phyloP scores from a whole-genome alignment of 495 filamentous ascomycete species.

The Symbiotaphrina buchneri region DNA sequence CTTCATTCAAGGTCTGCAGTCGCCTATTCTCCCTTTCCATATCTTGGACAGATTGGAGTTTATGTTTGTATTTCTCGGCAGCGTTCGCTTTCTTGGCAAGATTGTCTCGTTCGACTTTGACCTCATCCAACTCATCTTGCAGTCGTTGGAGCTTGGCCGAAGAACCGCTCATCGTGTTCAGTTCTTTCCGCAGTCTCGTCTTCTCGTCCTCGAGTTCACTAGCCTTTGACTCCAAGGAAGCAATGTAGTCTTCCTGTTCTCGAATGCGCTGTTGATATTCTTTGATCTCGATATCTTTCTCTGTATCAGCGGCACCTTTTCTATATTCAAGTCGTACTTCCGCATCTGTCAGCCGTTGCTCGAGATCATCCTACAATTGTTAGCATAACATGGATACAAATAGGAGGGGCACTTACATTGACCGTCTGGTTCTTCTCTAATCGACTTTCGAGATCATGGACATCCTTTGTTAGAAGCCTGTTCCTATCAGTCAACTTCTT shows the following conservation, averaged over 20 bases:
- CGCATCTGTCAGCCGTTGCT: constrained; percentile 20
- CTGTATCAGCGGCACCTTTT: neutral
- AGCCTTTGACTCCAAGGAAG: constrained; percentile 30
- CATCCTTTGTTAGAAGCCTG: constrained; percentile 24
- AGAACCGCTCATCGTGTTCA: constrained; percentile 5
- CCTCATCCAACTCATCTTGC: constrained; percentile 36
- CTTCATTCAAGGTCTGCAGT: constrained; percentile 35
- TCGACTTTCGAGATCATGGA: constrained; percentile 29
- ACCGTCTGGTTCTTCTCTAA: constrained; percentile 33
- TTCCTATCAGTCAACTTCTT: constrained; percentile 27
- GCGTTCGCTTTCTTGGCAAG: constrained; percentile 62
- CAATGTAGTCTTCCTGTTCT: constrained; percentile 31
- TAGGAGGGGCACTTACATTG: constrained; percentile 13
- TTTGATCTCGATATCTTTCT: too few relatives aligned
- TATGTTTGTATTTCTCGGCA: constrained; percentile 50
- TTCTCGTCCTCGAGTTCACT: constrained; percentile 15
- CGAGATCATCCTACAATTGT: constrained; percentile 15
- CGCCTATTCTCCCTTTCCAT: constrained; percentile 48
- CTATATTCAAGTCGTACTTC: constrained; percentile 10
- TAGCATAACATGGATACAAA: neutral
- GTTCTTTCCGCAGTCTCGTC: constrained; percentile 8
- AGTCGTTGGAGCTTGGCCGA: constrained; percentile 24
- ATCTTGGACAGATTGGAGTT: constrained; percentile 46
- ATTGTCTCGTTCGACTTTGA: constrained; percentile 50
- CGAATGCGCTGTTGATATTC: constrained; percentile 1